A percentile compares a stretch with the other conserved stretches of the same genome.
Conservation (phyloP, 2,329 filamentous ascomycete species). For the Hypoxylon sp. region DNA sequence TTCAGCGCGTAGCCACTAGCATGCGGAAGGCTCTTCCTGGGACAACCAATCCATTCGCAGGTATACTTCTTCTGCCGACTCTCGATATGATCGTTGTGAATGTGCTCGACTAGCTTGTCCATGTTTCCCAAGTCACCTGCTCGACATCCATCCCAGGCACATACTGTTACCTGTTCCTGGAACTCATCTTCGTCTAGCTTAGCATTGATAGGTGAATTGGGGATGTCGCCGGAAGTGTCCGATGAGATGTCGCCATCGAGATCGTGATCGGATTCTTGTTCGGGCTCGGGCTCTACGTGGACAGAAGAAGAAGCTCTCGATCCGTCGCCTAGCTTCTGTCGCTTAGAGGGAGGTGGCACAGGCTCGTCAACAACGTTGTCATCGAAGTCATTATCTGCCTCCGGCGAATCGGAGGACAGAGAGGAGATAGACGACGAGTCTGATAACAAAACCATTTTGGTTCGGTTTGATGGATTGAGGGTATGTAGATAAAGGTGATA, state of each 20-base stretch:
- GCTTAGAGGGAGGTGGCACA: conserved; percentile 55
- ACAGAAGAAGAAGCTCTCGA: conserved; percentile 64
- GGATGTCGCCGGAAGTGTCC: conserved; percentile 89
- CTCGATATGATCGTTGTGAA: conserved; percentile 95
- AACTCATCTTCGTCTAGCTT: conserved; percentile 81
- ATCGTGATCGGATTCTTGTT: conserved; percentile 57
- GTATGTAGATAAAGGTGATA: background rate
- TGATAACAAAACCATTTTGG: conserved; percentile 52
- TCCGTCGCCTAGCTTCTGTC: conserved; percentile 56
- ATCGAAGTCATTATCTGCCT: conserved; percentile 54
- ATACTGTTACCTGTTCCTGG: conserved; percentile 83
- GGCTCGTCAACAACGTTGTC: conserved; percentile 52
- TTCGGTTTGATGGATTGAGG: background rate
- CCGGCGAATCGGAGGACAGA: conserved; percentile 54
- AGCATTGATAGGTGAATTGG: conserved; percentile 77
- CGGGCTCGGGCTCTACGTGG: conserved; percentile 64
- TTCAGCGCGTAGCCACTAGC: conserved; percentile 96
- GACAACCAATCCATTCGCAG: conserved; percentile 97
- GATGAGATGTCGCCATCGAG: conserved; percentile 82
- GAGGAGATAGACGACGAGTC: conserved; percentile 55
- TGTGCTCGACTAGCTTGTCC: conserved; percentile 85
- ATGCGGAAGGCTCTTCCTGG: conserved; percentile 89
- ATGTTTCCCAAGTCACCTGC: conserved; percentile 82
- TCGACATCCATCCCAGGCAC: conserved; percentile 82
- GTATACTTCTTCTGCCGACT: conserved; percentile 95